Percentiles rank a stretch among this genome's conserved stretches.
These are phyloP conservation scores for Takashimella tepidaria DNA, from an alignment of 1,284 basidiomycete species.

Conservation along the genomic window DNA sequence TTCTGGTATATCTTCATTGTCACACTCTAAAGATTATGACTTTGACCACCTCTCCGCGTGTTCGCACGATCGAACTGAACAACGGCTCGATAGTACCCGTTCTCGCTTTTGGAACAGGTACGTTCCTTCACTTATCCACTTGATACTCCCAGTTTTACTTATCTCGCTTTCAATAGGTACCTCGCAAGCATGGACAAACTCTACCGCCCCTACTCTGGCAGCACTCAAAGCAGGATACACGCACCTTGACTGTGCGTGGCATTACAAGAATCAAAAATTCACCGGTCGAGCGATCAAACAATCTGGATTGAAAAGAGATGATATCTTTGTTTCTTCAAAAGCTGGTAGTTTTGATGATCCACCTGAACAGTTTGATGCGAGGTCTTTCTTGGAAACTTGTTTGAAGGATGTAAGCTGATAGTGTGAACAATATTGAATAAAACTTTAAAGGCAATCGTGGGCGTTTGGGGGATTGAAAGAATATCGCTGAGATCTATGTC, in stretches of 20 bases:
- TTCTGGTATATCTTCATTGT: too few species aligned
- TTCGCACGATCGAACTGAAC: slow-evolving; percentile 11
- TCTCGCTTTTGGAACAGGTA: slow-evolving; percentile 19
- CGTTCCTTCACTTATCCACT: neutral
- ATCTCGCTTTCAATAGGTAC: slow-evolving; percentile 9
- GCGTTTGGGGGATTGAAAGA: neutral
- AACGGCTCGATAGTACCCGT: slow-evolving; percentile 13
- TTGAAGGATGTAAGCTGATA: slow-evolving; percentile 15
- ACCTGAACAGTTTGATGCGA: slow-evolving; percentile 16
- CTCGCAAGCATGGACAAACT: slow-evolving; percentile 11
- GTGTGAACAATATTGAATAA: neutral
- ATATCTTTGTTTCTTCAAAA: slow-evolving; percentile 12
- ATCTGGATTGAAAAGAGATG: slow-evolving; percentile 5
- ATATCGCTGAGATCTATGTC: neutral
- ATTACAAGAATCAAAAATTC: slow-evolving; percentile 18
- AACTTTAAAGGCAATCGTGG: neutral
- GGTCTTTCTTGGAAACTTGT: slow-evolving; percentile 3
- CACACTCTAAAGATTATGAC: too few species aligned
- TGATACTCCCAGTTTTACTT: neutral
- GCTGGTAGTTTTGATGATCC: slow-evolving; percentile 15
- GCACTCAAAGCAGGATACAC: slow-evolving; percentile 10
- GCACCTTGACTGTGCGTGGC: slow-evolving; percentile 22
- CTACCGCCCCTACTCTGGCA: slow-evolving; percentile 4
- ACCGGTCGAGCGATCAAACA: slow-evolving; percentile 11
- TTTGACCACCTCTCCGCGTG: neutral